Evolutionary conservation across 805 yeast genomes (phyloP), one percentile per base, ranked within the genome.

Genomic region (Ogataea naganishii): DNA sequence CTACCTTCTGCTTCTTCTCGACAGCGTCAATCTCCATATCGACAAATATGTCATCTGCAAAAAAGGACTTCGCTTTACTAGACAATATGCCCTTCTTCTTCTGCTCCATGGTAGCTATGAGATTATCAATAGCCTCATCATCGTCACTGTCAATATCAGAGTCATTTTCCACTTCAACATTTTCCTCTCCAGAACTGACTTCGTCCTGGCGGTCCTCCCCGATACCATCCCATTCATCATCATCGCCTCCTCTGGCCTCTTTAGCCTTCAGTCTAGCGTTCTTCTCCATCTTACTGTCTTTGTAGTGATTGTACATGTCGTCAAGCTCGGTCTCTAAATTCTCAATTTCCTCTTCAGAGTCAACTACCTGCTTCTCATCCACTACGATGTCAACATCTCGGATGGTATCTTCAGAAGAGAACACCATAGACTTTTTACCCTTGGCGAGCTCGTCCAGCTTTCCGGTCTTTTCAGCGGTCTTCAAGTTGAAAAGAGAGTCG

Each of bases 391-490:
- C 83, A 33, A 66, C 68, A 40, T 69, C 81, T 34, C 60, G 59
- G 6, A 64, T 58, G 20, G 68, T 38, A 32, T 75, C 83, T 30
- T 73, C 74, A 37, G 66, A 62, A 26, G 62, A 58, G 43, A 80
- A 77, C 15, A 81, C 57, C 69, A 75, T 66, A 20, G 66, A 49
- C 57, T 74, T 75, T 48, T 80, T 81, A 58, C 96, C 96, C 44
- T 71, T 75, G 9, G 81, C 75, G 29, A 88, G 59, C 20, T 79
- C 75, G 31, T 73, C 72, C 33, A 85, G 56, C 39, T 80, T 73
- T 26, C 96, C 97, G 3, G 95, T 77, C 55, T 80, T 81, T 53
- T 83, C 83, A 4, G 96, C 96, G n/a, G 71, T 59, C 47, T 75
- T 80, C 51, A 92, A 66, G 48, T 79, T 84, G 62, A 92, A 92